Evolutionary conservation across 768 basidiomycete genomes (phyloP), one percentile per base, ranked within the genome.

Genomic region (Tricholoma sp.): DNA sequence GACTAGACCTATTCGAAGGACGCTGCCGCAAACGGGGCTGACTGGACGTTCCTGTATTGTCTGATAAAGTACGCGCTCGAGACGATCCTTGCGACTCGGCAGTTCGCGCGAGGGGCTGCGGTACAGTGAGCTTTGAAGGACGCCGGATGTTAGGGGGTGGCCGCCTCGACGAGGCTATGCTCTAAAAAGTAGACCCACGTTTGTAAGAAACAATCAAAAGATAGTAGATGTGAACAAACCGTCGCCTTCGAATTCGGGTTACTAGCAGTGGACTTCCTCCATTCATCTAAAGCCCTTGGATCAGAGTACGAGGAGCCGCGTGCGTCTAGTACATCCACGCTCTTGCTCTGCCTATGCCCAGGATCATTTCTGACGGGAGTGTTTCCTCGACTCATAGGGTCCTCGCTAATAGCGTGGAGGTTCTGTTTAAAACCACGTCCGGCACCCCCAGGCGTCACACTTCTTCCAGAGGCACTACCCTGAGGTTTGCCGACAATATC

Each of bases 331-430:
- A 49, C 33, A 9, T 41, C 50, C 15, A 48, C 34, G 15, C 45
- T 54, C 58, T 57, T 59, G 39, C 50, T 60, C 3, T 50, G 29
- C 13, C 56, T 53, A 9, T 47, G 17, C 24, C 45, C 50, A 13
- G 45, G 18, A 9, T 61, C 12, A 18, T 45, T 51, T 31, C 34
- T 47, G 33, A 52, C 4, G 33, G 58, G 73, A 0, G 71, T 70
- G 52, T 63, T 58, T 15, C 59, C 68, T 32, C 71, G 59, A 58
- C 72, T 74, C 52, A 61, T 57, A 8, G 73, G 69, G 54, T 75
- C 68, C 59, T 79, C 77, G 45, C 68, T 72, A 60, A 79, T 79
- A 50, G 71, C 67, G 49, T 68, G 73, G 55, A 76, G 62, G 59
- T 66, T 67, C 49, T 67, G 68, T 49, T 57, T 71, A 17, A 65